phyloP scores from a whole-genome alignment of 2,329 filamentous ascomycete species.

The Dothistroma pini region DNA sequence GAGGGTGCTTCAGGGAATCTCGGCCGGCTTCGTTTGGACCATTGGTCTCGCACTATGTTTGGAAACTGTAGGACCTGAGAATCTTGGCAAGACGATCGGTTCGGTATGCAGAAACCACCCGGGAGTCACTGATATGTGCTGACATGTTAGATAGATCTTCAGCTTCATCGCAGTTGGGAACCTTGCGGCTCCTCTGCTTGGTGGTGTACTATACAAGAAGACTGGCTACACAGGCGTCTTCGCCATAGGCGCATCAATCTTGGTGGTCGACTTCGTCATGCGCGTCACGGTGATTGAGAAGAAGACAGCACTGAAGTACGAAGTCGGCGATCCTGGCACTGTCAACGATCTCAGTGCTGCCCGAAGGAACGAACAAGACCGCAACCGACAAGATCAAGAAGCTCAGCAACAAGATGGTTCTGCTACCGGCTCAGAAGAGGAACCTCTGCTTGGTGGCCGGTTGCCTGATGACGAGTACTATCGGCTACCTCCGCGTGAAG shows the following conservation, averaged over 20 bases:
- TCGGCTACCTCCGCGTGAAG: slow-evolving; percentile 39
- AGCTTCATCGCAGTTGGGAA: slow-evolving; percentile 57
- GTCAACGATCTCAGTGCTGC: slow-evolving; percentile 20
- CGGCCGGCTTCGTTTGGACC: slow-evolving; percentile 58
- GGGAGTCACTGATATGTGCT: neutral
- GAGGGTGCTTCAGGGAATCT: slow-evolving; percentile 55
- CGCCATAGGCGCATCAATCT: slow-evolving; percentile 51
- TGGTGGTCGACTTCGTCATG: slow-evolving; percentile 58
- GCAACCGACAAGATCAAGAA: slow-evolving; percentile 22
- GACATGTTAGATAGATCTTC: slow-evolving; percentile 44
- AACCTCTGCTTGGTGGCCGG: slow-evolving; percentile 37
- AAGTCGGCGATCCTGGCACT: slow-evolving; percentile 28
- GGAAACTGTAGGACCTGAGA: slow-evolving; percentile 55
- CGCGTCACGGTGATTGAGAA: slow-evolving; percentile 61
- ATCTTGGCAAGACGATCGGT: slow-evolving; percentile 60
- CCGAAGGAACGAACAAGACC: slow-evolving; percentile 14
- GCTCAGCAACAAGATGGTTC: slow-evolving; percentile 12
- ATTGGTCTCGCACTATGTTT: slow-evolving; percentile 56
- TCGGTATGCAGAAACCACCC: slow-evolving; percentile 36
- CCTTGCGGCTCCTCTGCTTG: slow-evolving; percentile 55
- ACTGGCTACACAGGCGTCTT: slow-evolving; percentile 59
- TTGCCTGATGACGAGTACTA: slow-evolving; percentile 39
- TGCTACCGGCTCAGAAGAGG: slow-evolving; percentile 32
- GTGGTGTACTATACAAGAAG: slow-evolving; percentile 58
- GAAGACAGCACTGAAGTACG: slow-evolving; percentile 51